Evolutionary conservation across 768 basidiomycete genomes (phyloP), one percentile per base, ranked within the genome.

Genomic region (Russula sp.): DNA sequence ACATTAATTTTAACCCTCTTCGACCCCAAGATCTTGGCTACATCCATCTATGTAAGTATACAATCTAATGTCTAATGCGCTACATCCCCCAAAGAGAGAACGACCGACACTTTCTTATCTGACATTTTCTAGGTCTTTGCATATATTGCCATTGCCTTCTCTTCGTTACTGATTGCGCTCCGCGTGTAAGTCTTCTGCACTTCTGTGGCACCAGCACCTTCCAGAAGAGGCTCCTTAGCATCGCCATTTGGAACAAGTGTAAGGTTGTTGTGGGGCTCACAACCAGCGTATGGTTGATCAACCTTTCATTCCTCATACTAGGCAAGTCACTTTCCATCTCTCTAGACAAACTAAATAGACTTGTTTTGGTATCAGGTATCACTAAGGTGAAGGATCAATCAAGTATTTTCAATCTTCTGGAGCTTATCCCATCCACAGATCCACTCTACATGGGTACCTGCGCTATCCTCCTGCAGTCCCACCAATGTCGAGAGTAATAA

Each of bases 221-320:
- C 22, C 32, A 7, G 5, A 10, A 36, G 39, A 47, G 3, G 5
- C 4, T 9, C 3, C 2, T 25, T 45, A 57, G 56, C 18, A 13
- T 60, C n/a, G 59, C 51, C 1, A 45, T 60, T n/a, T 60, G 59
- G 59, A 45, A 48, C 9, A 45, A 42, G 34, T 32, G 29, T n/a
- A 47, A 2, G 20, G 16, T 52, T 18, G 43, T 36, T 2, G 2
- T 47, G 3, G 22, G 18, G 6, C 2, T 45, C 1, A 14, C 45
- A 14, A 11, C 10, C 3, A 13, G 4, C 2, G 22, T 38, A 29
- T 54, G 32, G 51, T 6, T 0, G 25, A 39, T 16, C 7, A 54
- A 18, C 22, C 5, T 54, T 13, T 18, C 6, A 14, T 42, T 43
- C 42, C 43, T 35, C 38, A 18, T 54, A 7, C n/a, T 47, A 16